Evolutionary conservation across 257 asterid species (phyloP).

Genomic region (Ocimum tenuiflorum): DNA sequence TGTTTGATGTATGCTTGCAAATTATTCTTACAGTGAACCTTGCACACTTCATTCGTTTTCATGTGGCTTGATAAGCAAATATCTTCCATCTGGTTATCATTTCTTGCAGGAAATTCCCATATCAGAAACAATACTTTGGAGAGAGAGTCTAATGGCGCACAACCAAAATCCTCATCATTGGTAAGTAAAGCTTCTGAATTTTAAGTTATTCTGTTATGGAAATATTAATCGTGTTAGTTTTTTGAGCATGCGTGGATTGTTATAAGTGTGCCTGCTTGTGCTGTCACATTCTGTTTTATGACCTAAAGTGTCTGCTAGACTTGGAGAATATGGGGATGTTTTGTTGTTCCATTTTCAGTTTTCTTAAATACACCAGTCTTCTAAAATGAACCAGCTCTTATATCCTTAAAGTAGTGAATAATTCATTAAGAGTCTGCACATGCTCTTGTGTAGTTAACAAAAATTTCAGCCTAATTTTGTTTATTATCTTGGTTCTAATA

Average conservation of each 20-base stretch:
- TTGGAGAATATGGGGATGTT: neutral
- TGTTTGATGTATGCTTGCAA: neutral
- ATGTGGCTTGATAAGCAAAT: neutral
- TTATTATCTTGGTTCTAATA: neutral
- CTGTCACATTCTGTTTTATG: neutral
- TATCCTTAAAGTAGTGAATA: neutral
- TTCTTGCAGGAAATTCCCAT: slow-evolving; percentile 53
- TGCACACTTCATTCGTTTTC: neutral
- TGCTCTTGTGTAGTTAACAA: neutral
- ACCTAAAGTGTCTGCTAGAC: neutral
- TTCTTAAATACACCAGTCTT: neutral
- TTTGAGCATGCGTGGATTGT: neutral
- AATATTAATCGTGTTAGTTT: neutral
- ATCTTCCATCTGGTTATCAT: neutral
- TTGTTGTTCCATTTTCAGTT: neutral
- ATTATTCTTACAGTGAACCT: neutral
- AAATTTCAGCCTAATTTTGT: neutral
- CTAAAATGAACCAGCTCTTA: neutral
- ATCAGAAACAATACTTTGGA: slow-evolving; percentile 26
- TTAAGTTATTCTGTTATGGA: neutral
- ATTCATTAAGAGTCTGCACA: neutral
- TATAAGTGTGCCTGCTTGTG: neutral
- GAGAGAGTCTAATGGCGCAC: slow-evolving; percentile 32
- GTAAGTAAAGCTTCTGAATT: slow-evolving; percentile 40
- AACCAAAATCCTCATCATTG: slow-evolving; percentile 35